Evolutionary conservation across 2,329 filamentous ascomycete genomes (phyloP).

Genomic region (Colletotrichum plurivorum): DNA sequence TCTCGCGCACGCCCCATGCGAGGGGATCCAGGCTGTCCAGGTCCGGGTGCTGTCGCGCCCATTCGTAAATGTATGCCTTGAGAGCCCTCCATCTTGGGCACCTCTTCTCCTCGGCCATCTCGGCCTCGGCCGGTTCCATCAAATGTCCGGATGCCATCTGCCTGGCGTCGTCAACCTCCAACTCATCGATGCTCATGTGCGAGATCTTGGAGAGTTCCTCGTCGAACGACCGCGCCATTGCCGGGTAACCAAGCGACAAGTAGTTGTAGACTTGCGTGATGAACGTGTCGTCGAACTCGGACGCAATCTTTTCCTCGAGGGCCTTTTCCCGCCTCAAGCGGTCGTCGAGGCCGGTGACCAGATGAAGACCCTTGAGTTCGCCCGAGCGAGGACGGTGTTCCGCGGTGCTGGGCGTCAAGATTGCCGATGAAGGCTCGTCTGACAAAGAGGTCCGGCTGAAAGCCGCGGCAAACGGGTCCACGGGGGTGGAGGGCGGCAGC

Average conservation of each 20-base stretch:
- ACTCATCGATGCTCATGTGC: slow-evolving; percentile 75
- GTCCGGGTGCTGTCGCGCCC: slow-evolving; percentile 88
- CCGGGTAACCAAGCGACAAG: slow-evolving; percentile 91
- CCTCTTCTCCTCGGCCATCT: slow-evolving; percentile 64
- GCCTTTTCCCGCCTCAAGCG: slow-evolving; percentile 65
- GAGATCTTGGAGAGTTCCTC: slow-evolving; percentile 88
- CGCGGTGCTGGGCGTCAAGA: slow-evolving; percentile 42
- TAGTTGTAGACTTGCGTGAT: slow-evolving; percentile 99
- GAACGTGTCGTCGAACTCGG: slow-evolving; percentile 86
- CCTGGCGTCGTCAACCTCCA: slow-evolving; percentile 78
- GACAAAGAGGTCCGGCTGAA: slow-evolving; percentile 55
- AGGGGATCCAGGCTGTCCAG: slow-evolving; percentile 73
- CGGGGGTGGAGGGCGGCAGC: slow-evolving; percentile 55
- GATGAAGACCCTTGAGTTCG: slow-evolving; percentile 61
- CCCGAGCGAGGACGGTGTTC: slow-evolving; percentile 48
- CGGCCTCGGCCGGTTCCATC: slow-evolving; percentile 64
- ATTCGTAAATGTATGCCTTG: slow-evolving; percentile 86
- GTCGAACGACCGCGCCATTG: slow-evolving; percentile 86
- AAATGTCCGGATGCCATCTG: slow-evolving; percentile 81
- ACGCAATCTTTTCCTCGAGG: slow-evolving; percentile 65
- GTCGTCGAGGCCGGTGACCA: slow-evolving; percentile 67
- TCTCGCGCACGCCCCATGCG: slow-evolving; percentile 77
- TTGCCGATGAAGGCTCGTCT: slow-evolving; percentile 56
- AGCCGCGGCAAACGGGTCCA: slow-evolving; percentile 59
- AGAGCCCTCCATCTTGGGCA: slow-evolving; percentile 86